These are phyloP conservation scores for Solanum sejunctum DNA, from an alignment of 257 asterid genomes.

Conservation along the genomic window DNA sequence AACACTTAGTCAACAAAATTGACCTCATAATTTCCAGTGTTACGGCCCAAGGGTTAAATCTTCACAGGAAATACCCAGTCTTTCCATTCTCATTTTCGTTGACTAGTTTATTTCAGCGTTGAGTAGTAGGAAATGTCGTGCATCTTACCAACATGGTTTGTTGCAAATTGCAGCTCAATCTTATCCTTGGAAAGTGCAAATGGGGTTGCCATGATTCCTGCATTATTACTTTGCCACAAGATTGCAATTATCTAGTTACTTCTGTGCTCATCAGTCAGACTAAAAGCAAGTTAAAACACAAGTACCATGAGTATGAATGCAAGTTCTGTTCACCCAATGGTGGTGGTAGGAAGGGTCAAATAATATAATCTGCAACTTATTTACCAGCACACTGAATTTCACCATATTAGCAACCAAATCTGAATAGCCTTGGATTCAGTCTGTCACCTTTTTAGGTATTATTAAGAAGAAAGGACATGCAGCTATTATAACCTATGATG, in stretches of 20 bases:
- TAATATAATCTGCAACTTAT: background rate
- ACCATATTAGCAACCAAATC: background rate
- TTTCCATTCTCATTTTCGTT: background rate
- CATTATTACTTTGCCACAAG: slow-evolving; percentile 52
- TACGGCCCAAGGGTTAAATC: background rate
- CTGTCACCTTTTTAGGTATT: background rate
- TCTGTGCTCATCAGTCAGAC: background rate
- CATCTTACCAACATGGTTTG: slow-evolving; percentile 59
- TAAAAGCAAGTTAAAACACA: background rate
- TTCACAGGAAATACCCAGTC: background rate
- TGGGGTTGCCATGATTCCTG: slow-evolving; percentile 76
- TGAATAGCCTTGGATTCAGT: background rate
- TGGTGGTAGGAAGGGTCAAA: background rate
- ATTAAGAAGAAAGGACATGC: background rate
- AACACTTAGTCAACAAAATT: background rate
- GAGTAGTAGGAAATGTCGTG: background rate
- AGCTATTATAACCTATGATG: background rate
- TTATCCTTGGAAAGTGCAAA: slow-evolving; percentile 64
- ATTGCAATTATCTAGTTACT: background rate
- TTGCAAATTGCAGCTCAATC: slow-evolving; percentile 78
- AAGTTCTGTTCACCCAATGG: background rate
- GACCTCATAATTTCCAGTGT: background rate
- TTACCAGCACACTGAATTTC: background rate
- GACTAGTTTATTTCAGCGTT: background rate
- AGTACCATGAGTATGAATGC: background rate